Conservation (phyloP, 2,329 filamentous ascomycete species). For the Aspergillus alliaceus region DNA sequence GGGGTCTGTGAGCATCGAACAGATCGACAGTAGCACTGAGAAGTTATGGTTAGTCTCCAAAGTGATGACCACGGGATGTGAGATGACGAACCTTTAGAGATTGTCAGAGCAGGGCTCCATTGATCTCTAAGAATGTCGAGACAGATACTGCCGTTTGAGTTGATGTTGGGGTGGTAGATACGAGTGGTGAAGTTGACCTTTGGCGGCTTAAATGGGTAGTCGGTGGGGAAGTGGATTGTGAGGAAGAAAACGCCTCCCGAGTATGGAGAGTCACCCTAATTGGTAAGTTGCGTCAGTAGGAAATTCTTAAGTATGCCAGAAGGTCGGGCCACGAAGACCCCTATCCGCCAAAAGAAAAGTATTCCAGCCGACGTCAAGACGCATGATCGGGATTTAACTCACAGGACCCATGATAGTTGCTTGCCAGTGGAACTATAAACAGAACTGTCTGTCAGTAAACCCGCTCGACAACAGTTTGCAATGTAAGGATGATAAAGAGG, state of each 20-base stretch:
- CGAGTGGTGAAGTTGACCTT: constrained; percentile 99
- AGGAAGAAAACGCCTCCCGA: constrained; percentile 99
- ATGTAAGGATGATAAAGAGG: neutral
- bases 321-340: no score
- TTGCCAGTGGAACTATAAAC: constrained; percentile 94
- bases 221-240: constrained; percentile 97
- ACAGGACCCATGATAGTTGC: constrained; percentile 99
- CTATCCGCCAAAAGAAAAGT: neutral
- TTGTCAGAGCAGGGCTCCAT: constrained; percentile 97
- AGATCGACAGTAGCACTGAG: constrained; percentile 92
- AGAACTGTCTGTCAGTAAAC: constrained; percentile 26
- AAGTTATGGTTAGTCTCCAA: constrained; percentile 9
- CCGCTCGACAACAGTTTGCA: neutral
- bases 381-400: constrained; percentile 47
- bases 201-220: constrained; percentile 99
- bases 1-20: constrained; percentile 99
- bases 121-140: constrained; percentile 97
- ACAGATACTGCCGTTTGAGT: constrained; percentile 99
- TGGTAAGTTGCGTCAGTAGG: constrained; percentile 31
- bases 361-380: no score
- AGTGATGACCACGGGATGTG: neutral
- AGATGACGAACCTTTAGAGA: constrained; percentile 81
- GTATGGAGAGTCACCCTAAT: constrained; percentile 90
- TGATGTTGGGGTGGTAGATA: constrained; percentile 99
- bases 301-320: no score